A percentile compares a stretch with the other conserved stretches of the same genome.
These are phyloP conservation scores for Groenewaldozyma sp. DNA, from an alignment of 1,139 yeast genomes.

Conservation along the genomic window DNA sequence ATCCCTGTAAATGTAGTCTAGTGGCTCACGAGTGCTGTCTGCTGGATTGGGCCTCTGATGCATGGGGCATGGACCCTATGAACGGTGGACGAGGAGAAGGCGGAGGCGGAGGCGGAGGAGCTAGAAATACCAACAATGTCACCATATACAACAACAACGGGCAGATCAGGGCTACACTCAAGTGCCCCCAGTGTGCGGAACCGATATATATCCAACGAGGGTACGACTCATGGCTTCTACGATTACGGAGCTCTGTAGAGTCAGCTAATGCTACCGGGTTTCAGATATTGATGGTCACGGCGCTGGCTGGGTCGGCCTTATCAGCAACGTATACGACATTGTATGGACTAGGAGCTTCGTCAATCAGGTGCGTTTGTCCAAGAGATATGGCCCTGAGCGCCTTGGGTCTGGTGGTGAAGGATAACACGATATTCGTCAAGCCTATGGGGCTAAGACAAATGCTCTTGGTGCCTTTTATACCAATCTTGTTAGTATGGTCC, in stretches of 20 bases:
- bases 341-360: conserved; percentile 28
- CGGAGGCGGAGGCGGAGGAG: too few species aligned
- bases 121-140: too few species aligned
- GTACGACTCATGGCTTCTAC: conserved; percentile 21
- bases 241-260: conserved; percentile 22
- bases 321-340: conserved; percentile 22
- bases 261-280: conserved; percentile 16
- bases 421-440: conserved; percentile 12
- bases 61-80: conserved; percentile 16
- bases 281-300: conserved; percentile 21
- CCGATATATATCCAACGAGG: conserved; percentile 24
- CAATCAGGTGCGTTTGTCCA: conserved; percentile 29
- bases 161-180: conserved; percentile 15
- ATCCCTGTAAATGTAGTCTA: conserved; percentile 35
- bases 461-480: conserved; percentile 20
- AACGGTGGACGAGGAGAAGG: too few species aligned
- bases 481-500: conserved; percentile 19
- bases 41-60: conserved; percentile 36
- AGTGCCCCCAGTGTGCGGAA: conserved; percentile 40
- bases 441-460: conserved; percentile 18
- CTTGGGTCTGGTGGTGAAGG: conserved; percentile 18
- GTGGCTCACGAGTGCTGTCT: conserved; percentile 38
- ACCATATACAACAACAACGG: conserved; percentile 11
- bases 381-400: conserved; percentile 24
- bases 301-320: conserved; percentile 23